These are phyloP conservation scores for Pulveroboletus sp. DNA, from an alignment of 768 basidiomycete genomes.

Conservation along the genomic window DNA sequence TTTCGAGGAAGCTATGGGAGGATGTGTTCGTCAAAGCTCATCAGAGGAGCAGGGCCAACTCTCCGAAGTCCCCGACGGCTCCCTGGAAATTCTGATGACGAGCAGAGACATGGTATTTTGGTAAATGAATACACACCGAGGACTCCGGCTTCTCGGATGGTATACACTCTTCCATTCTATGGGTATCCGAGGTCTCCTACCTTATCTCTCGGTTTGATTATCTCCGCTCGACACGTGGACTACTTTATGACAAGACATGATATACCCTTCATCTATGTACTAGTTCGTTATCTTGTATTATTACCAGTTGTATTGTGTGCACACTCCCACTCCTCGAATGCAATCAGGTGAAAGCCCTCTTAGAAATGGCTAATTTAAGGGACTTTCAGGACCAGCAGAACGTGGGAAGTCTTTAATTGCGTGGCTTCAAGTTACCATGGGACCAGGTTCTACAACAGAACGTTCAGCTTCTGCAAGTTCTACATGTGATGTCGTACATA, in stretches of 20 bases:
- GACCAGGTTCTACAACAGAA: no score
- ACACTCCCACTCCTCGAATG: no score
- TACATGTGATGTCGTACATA: no score
- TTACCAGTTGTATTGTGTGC: no score
- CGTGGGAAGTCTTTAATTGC: no score
- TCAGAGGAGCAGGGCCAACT: not conserved
- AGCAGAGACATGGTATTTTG: no score
- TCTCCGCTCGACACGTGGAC: not conserved
- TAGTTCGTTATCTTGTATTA: not conserved
- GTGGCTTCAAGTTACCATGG: no score
- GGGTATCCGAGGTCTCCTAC: not conserved
- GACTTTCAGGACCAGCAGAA: no score
- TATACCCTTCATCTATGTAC: not conserved
- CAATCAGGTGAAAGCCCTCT: no score
- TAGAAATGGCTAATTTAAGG: no score
- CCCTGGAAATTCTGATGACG: not conserved
- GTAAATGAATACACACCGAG: no score
- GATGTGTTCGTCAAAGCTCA: conserved; percentile 19
- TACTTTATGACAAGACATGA: not conserved
- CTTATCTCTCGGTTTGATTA: not conserved
- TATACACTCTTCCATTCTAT: not conserved
- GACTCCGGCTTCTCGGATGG: not conserved
- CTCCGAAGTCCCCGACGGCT: not conserved
- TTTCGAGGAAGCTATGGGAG: conserved; percentile 13
- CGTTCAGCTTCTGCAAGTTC: no score